Evolutionary conservation across 2,329 filamentous ascomycete species (phyloP).

Genomic region (Aspergillus caelatus): DNA sequence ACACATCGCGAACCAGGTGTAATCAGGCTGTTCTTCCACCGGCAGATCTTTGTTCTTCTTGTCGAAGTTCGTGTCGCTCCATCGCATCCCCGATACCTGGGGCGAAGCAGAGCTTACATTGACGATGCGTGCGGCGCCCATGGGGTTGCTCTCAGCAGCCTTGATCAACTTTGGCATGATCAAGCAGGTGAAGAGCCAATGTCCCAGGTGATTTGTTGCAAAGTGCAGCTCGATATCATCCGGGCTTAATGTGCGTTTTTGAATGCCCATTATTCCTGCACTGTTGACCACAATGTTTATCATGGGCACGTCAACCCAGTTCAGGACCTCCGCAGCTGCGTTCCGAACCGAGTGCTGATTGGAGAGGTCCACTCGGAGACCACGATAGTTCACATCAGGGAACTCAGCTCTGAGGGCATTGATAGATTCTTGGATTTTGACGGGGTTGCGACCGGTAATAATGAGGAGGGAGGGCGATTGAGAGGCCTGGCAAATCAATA

Average conservation of each 20-base stretch:
- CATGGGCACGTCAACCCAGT: constrained; percentile 1
- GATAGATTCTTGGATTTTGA: not conserved
- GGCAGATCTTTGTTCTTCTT: constrained; percentile 4
- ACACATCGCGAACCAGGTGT: not conserved
- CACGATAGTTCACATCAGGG: constrained; percentile 1
- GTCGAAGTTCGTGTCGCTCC: constrained; percentile 3
- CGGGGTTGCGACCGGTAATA: constrained; percentile 2
- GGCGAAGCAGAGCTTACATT: constrained; percentile 1
- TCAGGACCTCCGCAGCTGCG: constrained; percentile 11
- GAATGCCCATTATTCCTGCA: constrained; percentile 16
- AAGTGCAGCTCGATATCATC: constrained; percentile 42
- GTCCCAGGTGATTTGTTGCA: constrained; percentile 37
- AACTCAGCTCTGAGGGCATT: not conserved
- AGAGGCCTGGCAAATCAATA: not conserved
- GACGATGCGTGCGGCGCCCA: not conserved
- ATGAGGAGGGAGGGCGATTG: constrained; percentile 2
- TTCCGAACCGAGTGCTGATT: not conserved
- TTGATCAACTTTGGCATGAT: constrained; percentile 12
- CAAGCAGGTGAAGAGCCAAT: constrained; percentile 32
- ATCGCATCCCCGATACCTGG: not conserved
- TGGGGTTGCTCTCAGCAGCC: constrained; percentile 25
- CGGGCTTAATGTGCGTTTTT: constrained; percentile 9
- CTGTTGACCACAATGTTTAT: constrained; percentile 20
- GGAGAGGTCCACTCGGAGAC: not conserved
- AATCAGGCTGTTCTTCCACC: not conserved